Evolutionary conservation across 305 asterid genomes (phyloP).

Genomic region (Fraxinus floribunda): DNA sequence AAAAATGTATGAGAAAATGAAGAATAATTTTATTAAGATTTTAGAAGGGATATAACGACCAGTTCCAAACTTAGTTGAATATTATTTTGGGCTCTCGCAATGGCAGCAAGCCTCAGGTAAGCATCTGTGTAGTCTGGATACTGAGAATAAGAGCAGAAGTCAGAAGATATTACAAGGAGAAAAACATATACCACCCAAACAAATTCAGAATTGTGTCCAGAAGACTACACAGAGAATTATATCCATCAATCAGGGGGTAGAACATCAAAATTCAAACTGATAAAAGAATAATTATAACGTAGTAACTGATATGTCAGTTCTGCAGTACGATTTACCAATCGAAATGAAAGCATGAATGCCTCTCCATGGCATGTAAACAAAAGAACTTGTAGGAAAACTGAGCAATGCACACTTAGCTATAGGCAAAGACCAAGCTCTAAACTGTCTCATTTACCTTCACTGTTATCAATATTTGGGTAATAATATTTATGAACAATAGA

Average conservation of each 20-base stretch:
- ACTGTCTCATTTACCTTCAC: background rate
- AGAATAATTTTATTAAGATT: background rate
- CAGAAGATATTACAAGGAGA: constrained; percentile 20
- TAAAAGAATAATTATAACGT: background rate
- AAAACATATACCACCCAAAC: constrained; percentile 3
- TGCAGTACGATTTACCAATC: constrained; percentile 8
- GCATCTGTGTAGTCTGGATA: constrained; percentile 90
- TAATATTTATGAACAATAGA: constrained; percentile 16
- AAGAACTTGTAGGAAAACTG: background rate
- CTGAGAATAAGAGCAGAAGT: constrained; percentile 47
- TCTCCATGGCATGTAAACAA: constrained; percentile 1
- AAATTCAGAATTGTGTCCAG: background rate
- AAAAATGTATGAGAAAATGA: constrained; percentile 3
- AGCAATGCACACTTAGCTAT: background rate
- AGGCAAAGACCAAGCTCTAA: background rate
- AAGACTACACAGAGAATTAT: background rate
- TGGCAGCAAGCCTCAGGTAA: constrained; percentile 90
- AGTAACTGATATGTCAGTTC: constrained; percentile 3
- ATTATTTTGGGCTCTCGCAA: constrained; percentile 81
- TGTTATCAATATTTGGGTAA: background rate
- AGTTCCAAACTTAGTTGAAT: constrained; percentile 81
- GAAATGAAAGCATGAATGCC: background rate
- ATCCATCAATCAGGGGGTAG: background rate
- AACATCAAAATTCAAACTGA: constrained; percentile 7
- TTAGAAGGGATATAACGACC: constrained; percentile 45